Evolutionary conservation across 2,329 filamentous ascomycete species (phyloP), one percentile per base, ranked within the genome.

Genomic region (Albifimbria verrucaria): DNA sequence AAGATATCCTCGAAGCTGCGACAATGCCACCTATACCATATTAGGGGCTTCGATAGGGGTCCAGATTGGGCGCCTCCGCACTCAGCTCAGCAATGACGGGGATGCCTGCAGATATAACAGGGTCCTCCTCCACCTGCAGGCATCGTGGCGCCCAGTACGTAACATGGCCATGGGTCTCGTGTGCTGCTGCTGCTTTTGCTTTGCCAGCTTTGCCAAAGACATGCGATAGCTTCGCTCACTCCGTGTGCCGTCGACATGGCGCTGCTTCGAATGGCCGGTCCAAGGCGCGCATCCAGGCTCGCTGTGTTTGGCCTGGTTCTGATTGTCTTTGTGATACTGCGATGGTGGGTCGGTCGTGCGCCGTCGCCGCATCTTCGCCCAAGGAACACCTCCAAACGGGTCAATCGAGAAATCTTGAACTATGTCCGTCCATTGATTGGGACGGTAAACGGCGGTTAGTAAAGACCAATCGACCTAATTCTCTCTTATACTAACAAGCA

Each of bases 381-480:
- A 7, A 7, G 32, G 12, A 12, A 39, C 32, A 39, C 4, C 32
- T n/a, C 11, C 4, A 15, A 4, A 12, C 32, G 18, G 32, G 32
- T 17, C 32, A 48, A 26, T 10, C 25, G 23, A 18, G 25, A 48
- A n/a, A 48, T 59, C 21, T 23, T 59, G 12, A 50, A 57, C n/a
- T 79, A 75, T 56, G 75, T 86, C 2, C 71, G 85, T 60, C 82
- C 82, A 3, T 66, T 86, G 15, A 85, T 86, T 59, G 83, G 83
- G 5, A 83, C 82, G 1, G 70, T 71, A 24, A 81, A 82, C 62
- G 82, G 82, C 67, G 80, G 78, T 77, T 15, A 21, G 39, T 18
- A 11, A 7, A 46, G 4, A 17, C 32, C 24, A 15, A 36, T 15
- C 4, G 4, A 6, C 6, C 25, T 17, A 24, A 26, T 6, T 9